Base-by-base conservation (phyloP, 75 land plant species). In the Picea sitchensis region DNA sequence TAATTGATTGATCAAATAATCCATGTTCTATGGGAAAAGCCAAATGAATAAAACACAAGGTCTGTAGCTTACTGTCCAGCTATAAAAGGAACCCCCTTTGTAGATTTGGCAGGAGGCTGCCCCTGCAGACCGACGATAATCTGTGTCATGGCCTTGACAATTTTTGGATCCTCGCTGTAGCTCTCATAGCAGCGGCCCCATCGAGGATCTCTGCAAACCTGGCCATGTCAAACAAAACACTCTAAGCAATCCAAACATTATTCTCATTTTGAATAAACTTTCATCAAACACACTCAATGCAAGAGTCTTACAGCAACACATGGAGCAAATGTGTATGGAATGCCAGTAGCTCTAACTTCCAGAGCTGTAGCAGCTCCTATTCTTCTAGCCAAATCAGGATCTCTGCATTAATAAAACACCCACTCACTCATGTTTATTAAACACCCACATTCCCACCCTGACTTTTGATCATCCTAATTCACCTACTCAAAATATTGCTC, bases 151-250 rank as follows among this genome's bases (percentile, higher is more conserved):
- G 65, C 67, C 30, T 82, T 79, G 60, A 94, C 97, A 30, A 94
- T 65, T 11, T 79, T 79, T 14, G 82, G 78, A 71, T 91, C 90
- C 75, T 94, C 96, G 61, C 96, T 94, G 80, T 93, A 94, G 79
- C 95, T 94, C 83, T 94, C 96, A 74, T 88, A 94, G 77, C 95
- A 94, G 38, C 95, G 85, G 1, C 95, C 95, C 95, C 95, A 92
- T 77, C 95, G 80, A 23, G 96, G 96, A 77, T 93, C 96, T 78
- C 94, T 81, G 64, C 94, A 93, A 23, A 92, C 93, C 92, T 92
- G 85, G 26, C 14, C 59, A 56, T 6, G 32, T 13, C 0, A 57
- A 11, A 23, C 18, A 30, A 75, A 57, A 26, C 20, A 75, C 21
- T 14, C 2, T 17, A 74, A 74, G 20, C 17, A 23, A 21, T 2